Evolutionary conservation across 108 stramenopile genomes (phyloP), one percentile per base, ranked within the genome.

Genomic region (Nitzschia sp.): DNA sequence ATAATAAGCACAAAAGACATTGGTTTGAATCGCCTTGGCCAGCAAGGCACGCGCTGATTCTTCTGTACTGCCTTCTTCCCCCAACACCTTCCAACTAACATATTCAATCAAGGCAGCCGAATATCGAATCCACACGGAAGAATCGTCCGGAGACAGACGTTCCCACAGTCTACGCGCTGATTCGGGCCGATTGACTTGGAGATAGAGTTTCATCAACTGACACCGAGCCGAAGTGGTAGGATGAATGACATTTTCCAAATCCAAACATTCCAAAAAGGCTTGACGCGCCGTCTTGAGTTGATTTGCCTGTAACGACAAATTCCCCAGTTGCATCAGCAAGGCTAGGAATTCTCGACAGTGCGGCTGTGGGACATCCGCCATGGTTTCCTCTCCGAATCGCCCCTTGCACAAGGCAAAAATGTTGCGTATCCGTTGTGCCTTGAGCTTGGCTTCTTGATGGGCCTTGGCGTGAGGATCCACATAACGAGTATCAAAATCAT

Each of bases 401-500:
- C 88, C 86, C 65, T 84, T 74, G 81, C 67, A 90, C 32, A 83
- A 42, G 1, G 54, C 30, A 8, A 95, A 64, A 0, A 93, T 54
- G 78, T 95, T 95, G 30, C 77, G 68, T 27, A 56, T 24, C 45
- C 94, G 80, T 35, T 78, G 54, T 0, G 74, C 68, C 70, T 81
- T 91, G 18, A 54, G 76, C 29, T 76, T 81, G 18, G 83, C 87
- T 53, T 93, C 85, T 59, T 90, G 87, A 38, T 85, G 76, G 9
- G 84, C 90, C 72, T 88, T 79, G 0, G 82, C 54, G 59, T 95
- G 83, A 5, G 87, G 85, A 86, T 91, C 89, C n/a, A 87, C 83
- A 69, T 91, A 93, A n/a, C 93, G 76, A 0, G 79, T 83, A 72
- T 96, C 95, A 71, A 94, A 94, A 71, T 94, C 92, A 62, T 96